These are phyloP conservation scores for Wickerhamiella qilinensis DNA, from an alignment of 805 yeast genomes.

Conservation along the genomic window DNA sequence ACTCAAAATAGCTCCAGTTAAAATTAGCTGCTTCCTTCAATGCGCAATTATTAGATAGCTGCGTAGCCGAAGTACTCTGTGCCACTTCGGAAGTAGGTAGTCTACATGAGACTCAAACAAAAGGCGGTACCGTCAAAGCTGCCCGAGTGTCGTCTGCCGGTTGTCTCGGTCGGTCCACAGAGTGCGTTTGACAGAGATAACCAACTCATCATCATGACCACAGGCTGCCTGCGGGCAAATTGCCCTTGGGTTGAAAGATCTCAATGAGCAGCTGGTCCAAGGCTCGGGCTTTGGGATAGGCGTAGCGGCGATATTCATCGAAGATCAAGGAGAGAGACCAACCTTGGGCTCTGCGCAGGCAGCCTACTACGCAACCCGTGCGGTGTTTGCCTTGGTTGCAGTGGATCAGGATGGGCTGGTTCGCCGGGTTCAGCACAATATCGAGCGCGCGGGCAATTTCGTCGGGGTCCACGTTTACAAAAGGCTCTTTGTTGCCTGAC, in stretches of 20 bases:
- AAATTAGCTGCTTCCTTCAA: no score
- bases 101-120: no score
- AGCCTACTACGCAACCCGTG: slow-evolving; percentile 92
- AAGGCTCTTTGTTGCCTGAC: slow-evolving; percentile 65
- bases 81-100: no score
- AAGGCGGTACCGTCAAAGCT: no score
- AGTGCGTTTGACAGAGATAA: no score
- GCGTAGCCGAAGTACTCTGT: no score
- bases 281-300: slow-evolving; percentile 89
- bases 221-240: slow-evolving; percentile 9
- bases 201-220: no score
- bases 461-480: slow-evolving; percentile 33
- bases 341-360: slow-evolving; percentile 69
- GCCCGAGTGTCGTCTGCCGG: no score
- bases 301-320: slow-evolving; percentile 88
- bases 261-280: slow-evolving; percentile 93
- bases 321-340: slow-evolving; percentile 92
- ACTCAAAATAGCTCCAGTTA: no score
- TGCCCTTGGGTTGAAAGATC: slow-evolving; percentile 50
- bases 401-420: slow-evolving; percentile 85
- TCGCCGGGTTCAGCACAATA: slow-evolving; percentile 65
- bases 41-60: no score
- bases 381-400: slow-evolving; percentile 95
- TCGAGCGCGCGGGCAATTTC: slow-evolving; percentile 66
- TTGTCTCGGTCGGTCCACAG: no score